A percentile compares a stretch with the other conserved stretches of the same genome.
phyloP scores from a whole-genome alignment of 495 filamentous ascomycete species.

The Parathielavia hyrcaniae region DNA sequence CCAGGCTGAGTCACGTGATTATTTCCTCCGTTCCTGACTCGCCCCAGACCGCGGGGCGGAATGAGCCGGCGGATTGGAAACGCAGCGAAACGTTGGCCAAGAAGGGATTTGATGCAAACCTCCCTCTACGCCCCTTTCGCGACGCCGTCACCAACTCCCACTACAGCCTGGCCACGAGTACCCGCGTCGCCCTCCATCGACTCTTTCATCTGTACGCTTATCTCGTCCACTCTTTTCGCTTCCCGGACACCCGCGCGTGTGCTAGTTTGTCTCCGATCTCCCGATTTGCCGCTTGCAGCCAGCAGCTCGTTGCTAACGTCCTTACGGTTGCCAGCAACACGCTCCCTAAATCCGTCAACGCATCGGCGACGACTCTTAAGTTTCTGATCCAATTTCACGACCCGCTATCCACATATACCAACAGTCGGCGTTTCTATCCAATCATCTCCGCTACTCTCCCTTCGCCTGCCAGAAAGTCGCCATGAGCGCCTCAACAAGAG shows the following conservation, averaged over 20 bases:
- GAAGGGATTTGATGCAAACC: constrained; percentile 21
- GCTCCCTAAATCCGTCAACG: neutral
- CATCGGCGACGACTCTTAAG: neutral
- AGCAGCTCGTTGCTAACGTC: neutral
- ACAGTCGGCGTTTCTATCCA: neutral
- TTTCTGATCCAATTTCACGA: neutral
- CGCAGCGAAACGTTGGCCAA: constrained; percentile 16
- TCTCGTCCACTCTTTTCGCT: neutral
- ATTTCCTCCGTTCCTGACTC: constrained; percentile 9
- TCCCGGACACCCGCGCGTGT: neutral
- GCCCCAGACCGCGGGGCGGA: constrained; percentile 18
- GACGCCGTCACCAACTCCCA: constrained; percentile 1
- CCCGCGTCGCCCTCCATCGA: neutral
- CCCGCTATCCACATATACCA: neutral
- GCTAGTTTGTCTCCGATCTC: constrained; percentile 7
- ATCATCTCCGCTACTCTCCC: neutral
- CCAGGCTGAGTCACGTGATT: constrained; percentile 16
- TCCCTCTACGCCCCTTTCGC: constrained; percentile 19
- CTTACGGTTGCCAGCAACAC: neutral
- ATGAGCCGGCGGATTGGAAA: constrained; percentile 15
- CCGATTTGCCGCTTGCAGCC: neutral
- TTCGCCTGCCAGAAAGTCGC: constrained; percentile 6
- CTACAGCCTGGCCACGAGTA: neutral
- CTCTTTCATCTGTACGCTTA: neutral
- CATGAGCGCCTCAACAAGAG: constrained; percentile 57